Percentiles rank a stretch among this genome's conserved stretches.
phyloP scores from a whole-genome alignment of 495 filamentous ascomycete species.

The Beverwykella pulmonaria region DNA sequence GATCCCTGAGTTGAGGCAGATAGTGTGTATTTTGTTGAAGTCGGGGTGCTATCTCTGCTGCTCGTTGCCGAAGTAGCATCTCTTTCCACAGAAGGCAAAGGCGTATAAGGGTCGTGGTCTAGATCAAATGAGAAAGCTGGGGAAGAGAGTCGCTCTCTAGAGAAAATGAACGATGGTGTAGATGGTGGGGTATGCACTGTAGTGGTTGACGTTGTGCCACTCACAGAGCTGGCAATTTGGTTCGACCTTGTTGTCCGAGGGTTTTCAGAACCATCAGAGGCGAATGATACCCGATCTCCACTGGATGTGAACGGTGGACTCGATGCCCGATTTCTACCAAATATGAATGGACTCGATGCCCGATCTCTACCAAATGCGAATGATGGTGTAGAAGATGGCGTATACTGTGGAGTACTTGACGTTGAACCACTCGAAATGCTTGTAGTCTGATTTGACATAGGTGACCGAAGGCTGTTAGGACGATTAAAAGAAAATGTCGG shows the following conservation, averaged over 20 bases:
- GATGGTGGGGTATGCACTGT: not conserved
- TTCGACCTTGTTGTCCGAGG: not conserved
- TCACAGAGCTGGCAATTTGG: not conserved
- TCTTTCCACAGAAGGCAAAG: constrained; percentile 26
- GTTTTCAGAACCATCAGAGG: not conserved
- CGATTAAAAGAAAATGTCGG: not conserved
- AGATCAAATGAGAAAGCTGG: not conserved
- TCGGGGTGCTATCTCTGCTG: not conserved
- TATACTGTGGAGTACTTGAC: not conserved
- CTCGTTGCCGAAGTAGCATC: not conserved
- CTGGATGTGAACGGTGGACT: too few species aligned
- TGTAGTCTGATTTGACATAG: not conserved
- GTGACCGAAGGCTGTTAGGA: not conserved
- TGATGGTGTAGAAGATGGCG: constrained; percentile 18
- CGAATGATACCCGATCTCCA: too few species aligned
- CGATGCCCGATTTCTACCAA: too few species aligned
- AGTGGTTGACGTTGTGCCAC: not conserved
- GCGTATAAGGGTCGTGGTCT: constrained; percentile 21
- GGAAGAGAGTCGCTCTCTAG: not conserved
- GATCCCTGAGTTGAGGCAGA: constrained; percentile 1
- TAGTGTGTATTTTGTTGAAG: not conserved
- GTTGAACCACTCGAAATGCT: not conserved
- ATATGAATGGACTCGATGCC: too few species aligned
- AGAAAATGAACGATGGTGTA: not conserved
- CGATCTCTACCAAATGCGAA: not conserved